Evolutionary conservation across 805 yeast species (phyloP), one percentile per base, ranked within the genome.

Genomic region (Lachancea waltii): DNA sequence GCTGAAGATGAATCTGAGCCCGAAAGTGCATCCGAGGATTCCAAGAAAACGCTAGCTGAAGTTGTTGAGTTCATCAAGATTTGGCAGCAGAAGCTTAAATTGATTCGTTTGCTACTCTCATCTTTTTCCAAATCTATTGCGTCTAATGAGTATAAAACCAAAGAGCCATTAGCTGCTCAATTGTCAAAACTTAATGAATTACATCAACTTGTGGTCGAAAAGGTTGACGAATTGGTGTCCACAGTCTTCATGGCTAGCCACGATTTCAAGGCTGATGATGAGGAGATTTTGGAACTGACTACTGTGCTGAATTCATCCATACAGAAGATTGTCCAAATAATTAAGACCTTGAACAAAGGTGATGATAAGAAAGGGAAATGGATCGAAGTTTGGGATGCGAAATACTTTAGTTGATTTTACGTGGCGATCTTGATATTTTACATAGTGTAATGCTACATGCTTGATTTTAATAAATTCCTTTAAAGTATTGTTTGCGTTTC

Each of bases 71-170:
- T 67, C 45, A 69, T 77, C 4, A 58, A 67, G 42, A 51, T 35
- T 17, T 79, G 85, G 81, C 53, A 66, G 19, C 46, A 33, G 3
- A 60, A 57, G 18, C 35, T 56, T 7, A 76, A 74, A 45, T 51
- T 83, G 49, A 59, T 81, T 7, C 79, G 74, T 49, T 55, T 82
- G 2, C 56, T 84, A 14, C 53, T 81, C n/a, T 58, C 73, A 1
- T 74, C 85, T 3, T 64, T 80, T 34, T 65, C 65, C 33, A 80
- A 76, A 49, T 73, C 85, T 1, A 64, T 81, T 23, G 78, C 82
- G 4, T 46, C 62, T 2, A 43, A 56, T 46, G 40, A 44, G 20
- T 42, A 65, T 61, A 19, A 48, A 20, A 30, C 51, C 3, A 43
- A 42, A 13, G 44, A 45, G 8, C 37, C 46, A 6, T 43, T 44